Evolutionary conservation across 768 basidiomycete genomes (phyloP).

Genomic region (Lactarius psammicola): DNA sequence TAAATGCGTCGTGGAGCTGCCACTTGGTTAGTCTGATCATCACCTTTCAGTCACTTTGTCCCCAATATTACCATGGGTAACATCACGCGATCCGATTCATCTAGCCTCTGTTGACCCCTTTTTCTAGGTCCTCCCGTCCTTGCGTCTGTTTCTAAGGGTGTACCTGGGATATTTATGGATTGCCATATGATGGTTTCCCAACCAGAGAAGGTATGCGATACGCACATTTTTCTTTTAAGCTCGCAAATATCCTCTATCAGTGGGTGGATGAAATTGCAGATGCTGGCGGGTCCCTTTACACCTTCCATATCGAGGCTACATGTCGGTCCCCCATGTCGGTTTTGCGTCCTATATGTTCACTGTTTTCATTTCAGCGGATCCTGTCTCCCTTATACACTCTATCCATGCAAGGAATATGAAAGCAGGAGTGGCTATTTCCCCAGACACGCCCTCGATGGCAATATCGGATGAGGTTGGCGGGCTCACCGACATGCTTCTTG

Average conservation of each 20-base stretch:
- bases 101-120: slow-evolving; percentile 13
- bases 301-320: slow-evolving; percentile 95
- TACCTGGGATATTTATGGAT: slow-evolving; percentile 98
- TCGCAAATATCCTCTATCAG: slow-evolving; percentile 41
- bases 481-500: slow-evolving; percentile 90
- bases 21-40: slow-evolving; percentile 5
- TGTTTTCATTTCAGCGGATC: slow-evolving; percentile 49
- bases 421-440: slow-evolving; percentile 95
- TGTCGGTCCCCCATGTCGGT: slow-evolving; percentile 47
- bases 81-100: slow-evolving; percentile 16
- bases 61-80: slow-evolving; percentile 97
- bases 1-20: slow-evolving; percentile 36
- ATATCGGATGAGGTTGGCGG: slow-evolving; percentile 85
- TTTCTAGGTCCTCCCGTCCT: slow-evolving; percentile 80
- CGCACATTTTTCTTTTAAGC: background rate
- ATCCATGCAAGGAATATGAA: slow-evolving; percentile 88
- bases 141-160: slow-evolving; percentile 75
- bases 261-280: slow-evolving; percentile 97
- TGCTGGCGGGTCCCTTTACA: slow-evolving; percentile 92
- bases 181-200: slow-evolving; percentile 99
- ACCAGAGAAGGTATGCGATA: slow-evolving; percentile 69
- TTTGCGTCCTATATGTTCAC: slow-evolving; percentile 3
- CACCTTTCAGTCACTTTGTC: slow-evolving; percentile 78
- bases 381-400: slow-evolving; percentile 69
- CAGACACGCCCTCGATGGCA: slow-evolving; percentile 84